Percentiles rank a stretch among this genome's conserved stretches.
Conservation (phyloP, 1,284 basidiomycete genomes). For the Ustilago esculenta region DNA sequence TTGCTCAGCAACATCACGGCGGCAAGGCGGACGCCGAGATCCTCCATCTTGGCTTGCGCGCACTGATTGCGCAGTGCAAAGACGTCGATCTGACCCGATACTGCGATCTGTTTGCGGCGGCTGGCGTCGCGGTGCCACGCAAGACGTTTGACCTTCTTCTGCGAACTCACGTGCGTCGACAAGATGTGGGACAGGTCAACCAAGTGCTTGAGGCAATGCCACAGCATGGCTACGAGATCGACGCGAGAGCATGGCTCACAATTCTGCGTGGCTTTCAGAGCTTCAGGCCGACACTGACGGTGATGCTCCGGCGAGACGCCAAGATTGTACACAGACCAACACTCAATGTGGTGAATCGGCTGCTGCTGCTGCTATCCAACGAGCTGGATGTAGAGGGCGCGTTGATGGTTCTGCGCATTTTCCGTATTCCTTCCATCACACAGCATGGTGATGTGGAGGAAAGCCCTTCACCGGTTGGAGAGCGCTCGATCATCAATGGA, state of each 20-base stretch:
- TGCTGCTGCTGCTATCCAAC: constrained; percentile 11
- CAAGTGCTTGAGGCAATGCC: constrained; percentile 36
- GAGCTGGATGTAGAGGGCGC: constrained; percentile 28
- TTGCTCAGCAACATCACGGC: constrained; percentile 19
- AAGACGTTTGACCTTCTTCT: constrained; percentile 41
- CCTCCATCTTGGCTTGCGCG: constrained; percentile 33
- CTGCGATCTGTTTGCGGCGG: constrained; percentile 12
- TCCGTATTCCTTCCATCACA: constrained; percentile 21
- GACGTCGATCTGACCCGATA: constrained; percentile 10
- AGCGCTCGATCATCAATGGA: constrained; percentile 8
- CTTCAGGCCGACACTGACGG: constrained; percentile 25
- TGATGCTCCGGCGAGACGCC: constrained; percentile 22
- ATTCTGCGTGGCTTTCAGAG: constrained; percentile 37
- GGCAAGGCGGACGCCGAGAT: constrained; percentile 32
- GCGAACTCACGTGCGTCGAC: constrained; percentile 31
- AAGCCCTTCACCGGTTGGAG: background rate
- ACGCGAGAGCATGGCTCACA: constrained; percentile 39
- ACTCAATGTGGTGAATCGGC: constrained; percentile 28
- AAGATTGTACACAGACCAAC: constrained; percentile 35
- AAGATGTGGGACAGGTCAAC: constrained; percentile 30
- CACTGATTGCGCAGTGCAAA: constrained; percentile 22
- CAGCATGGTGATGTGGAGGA: background rate
- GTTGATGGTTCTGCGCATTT: constrained; percentile 31
- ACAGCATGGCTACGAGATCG: constrained; percentile 23
- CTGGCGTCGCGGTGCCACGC: constrained; percentile 22